These are phyloP conservation scores for Tricholoma flavovirens DNA, from an alignment of 768 basidiomycete genomes.

Conservation along the genomic window DNA sequence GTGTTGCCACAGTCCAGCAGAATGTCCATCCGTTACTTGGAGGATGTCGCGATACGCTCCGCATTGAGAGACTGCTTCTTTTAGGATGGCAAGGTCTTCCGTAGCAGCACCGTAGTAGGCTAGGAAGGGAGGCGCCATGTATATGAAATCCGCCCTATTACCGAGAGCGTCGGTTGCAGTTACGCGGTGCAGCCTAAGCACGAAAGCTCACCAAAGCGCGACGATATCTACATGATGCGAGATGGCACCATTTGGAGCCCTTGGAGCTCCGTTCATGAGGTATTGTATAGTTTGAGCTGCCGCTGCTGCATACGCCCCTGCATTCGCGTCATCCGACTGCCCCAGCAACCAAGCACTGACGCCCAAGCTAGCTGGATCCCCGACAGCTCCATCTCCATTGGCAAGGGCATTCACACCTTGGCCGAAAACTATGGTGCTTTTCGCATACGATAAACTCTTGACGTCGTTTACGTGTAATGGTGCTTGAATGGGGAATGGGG, in stretches of 20 bases:
- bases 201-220: conserved; percentile 42
- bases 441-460: conserved; percentile 15
- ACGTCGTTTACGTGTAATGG: conserved; percentile 8
- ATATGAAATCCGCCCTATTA: conserved; percentile 47
- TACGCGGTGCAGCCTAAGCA: neutral
- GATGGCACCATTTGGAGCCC: conserved; percentile 41
- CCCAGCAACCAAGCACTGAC: conserved; percentile 37
- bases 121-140: conserved; percentile 53
- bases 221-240: conserved; percentile 45
- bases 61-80: conserved; percentile 42
- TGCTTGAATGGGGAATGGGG: conserved; percentile 20
- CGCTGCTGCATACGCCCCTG: conserved; percentile 28
- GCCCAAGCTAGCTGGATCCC: conserved; percentile 52
- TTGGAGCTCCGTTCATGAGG: conserved; percentile 36
- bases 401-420: conserved; percentile 10
- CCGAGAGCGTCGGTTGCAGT: neutral
- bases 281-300: conserved; percentile 37
- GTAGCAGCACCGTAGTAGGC: conserved; percentile 46
- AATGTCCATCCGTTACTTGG: conserved; percentile 15
- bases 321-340: conserved; percentile 22
- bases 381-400: conserved; percentile 36
- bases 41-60: conserved; percentile 43
- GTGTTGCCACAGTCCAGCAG: conserved; percentile 19
- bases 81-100: conserved; percentile 28
- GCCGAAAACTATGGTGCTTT: conserved; percentile 16